Base-by-base conservation (phyloP, 306 rosid genomes). In the Adenanthera pavonina region DNA sequence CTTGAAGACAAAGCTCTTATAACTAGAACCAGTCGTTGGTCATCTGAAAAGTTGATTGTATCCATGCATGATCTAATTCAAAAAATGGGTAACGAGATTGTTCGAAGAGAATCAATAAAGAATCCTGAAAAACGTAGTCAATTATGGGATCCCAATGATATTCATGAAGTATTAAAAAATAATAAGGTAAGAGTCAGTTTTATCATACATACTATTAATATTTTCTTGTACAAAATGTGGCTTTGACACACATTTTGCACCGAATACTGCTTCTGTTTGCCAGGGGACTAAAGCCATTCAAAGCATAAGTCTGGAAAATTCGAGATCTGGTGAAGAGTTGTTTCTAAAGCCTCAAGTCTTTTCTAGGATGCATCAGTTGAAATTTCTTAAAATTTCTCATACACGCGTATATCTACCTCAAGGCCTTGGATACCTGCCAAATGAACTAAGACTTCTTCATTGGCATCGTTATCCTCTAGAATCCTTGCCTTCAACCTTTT, bases 1-100 rank as follows among this genome's bases (percentile, higher is more conserved):
- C 73, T 84, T 15, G 8, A 19, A 10, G 56, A 84, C 56, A 80
- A 75, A 25, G 56, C 68, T 71, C 81, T 85, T 9, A 44, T 84
- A 36, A 25, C 30, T 25, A 25, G 30, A 25, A 25, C 30, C 30
- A 25, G 30, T 25, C 30, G 30, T 25, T 25, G 30, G 30, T 25
- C 30, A 25, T 25, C 30, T 25, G 30, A 8, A 80, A 65, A 25
- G 65, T 81, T 74, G 79, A 74, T 74, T 57, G 30, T 25, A 25
- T 25, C 30, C 30, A 25, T 25, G 30, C 30, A 25, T 25, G 30
- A 25, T 25, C 30, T 25, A 25, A 25, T 25, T 25, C 30, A 25
- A 25, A 25, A 25, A 25, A 25, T 25, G 30, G 30, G 30, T 25
- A 25, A 25, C 0, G 30, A 25, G 30, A 25, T 25, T 25, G 30